phyloP scores from a whole-genome alignment of 176 grass and related monocot species.

The Oryza glaberrima region DNA sequence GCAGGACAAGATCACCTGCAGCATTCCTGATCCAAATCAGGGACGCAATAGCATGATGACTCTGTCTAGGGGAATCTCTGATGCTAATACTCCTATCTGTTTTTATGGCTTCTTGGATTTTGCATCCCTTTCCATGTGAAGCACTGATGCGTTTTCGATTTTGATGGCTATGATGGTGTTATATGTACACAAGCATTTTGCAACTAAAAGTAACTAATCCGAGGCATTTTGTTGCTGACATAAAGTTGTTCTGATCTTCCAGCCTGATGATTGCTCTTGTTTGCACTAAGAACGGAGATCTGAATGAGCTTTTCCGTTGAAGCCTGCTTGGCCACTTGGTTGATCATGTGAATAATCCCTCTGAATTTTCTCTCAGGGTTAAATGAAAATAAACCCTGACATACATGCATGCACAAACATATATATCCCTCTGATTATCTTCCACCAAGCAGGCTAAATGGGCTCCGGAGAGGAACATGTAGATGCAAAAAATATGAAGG shows the following conservation, averaged over 20 bases:
- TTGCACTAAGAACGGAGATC: constrained; percentile 25
- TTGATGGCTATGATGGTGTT: constrained; percentile 11
- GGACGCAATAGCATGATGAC: constrained; percentile 36
- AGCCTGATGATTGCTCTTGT: constrained; percentile 37
- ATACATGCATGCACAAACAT: not conserved
- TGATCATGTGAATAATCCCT: constrained; percentile 5
- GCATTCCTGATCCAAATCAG: not conserved
- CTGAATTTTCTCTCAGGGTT: not conserved
- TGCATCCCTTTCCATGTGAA: not conserved
- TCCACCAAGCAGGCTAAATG: constrained; percentile 12
- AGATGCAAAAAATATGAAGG: constrained; percentile 28
- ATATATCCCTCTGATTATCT: not conserved
- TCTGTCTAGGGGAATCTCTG: constrained; percentile 63
- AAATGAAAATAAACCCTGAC: not conserved
- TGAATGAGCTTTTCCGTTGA: constrained; percentile 6
- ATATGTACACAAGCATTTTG: not conserved
- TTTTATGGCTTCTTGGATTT: not conserved
- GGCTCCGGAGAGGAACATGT: constrained; percentile 7
- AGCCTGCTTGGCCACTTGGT: not conserved
- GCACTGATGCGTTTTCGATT: not conserved
- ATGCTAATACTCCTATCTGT: constrained; percentile 17
- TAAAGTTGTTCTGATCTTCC: not conserved
- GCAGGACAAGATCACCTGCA: constrained; percentile 49
- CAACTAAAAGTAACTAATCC: not conserved
- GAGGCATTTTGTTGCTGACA: not conserved